Evolutionary conservation across 192 early-diverging fungal species (phyloP), one percentile per base, ranked within the genome.

Genomic region (Entophlyctis helioformis): DNA sequence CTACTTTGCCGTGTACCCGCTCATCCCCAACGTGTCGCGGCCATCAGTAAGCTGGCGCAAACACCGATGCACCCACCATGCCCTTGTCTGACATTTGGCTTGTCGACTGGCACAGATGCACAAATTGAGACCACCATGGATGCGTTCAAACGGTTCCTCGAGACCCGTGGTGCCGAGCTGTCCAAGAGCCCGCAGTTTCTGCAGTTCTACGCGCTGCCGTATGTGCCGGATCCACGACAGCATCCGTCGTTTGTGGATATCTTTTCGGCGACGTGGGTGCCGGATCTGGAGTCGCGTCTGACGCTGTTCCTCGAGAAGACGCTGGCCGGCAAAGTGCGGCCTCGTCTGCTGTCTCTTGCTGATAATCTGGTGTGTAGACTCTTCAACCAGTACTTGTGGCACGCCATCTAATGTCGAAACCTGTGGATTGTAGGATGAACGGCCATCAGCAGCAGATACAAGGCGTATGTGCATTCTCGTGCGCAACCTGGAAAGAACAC

Each of bases 151-250:
- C 11, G 38, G 15, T 75, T 69, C 53, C 51, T 75, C 12, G 68
- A 69, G 41, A 69, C 59, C 21, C 27, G 69, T 18, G 72, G 72
- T 1, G 42, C 62, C 1, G 65, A 75, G 15, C 44, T 67, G 1
- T 60, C 54, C 44, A 57, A 61, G 42, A 62, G 61, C 16, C 44
- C 72, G 10, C 58, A 75, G 45, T 67, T 72, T 28, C 48, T 75
- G 24, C 45, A 52, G 5, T 75, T 56, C 41, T 75, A 75, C 42
- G 72, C 72, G 0, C 55, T 75, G 32, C 72, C 72, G 2, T 75
- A 75, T 43, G 50, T 75, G 8, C 69, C 69, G n/a, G 63, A 72
- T 35, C 69, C 72, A 8, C 52, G 43, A 18, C 27, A n/a, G 9
- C 72, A 75, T 35, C 72, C 69, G 20, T 54, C 62, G 3, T 75